Evolutionary conservation across 441 rosid species (phyloP).

Genomic region (Bruguiera hainesii): DNA sequence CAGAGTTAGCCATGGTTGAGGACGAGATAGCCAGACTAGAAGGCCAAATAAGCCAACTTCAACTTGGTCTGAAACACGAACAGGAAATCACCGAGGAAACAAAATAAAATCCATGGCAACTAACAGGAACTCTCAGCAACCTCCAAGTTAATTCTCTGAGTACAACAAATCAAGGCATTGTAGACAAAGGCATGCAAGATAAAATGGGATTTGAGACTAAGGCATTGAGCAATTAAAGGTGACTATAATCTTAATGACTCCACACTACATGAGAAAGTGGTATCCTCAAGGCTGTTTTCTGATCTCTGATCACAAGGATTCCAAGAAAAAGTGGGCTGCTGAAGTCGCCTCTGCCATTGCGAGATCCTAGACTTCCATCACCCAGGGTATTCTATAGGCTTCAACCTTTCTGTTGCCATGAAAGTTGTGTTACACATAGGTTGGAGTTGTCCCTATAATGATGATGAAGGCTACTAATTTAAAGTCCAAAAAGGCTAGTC

Average conservation of each 20-base stretch:
- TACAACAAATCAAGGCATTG: conserved; percentile 39
- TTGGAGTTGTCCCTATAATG: too few species aligned
- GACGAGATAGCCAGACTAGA: conserved; percentile 74
- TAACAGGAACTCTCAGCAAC: conserved; percentile 13
- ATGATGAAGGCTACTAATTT: background rate
- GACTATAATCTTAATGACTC: conserved; percentile 54
- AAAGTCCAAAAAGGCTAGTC: conserved; percentile 8
- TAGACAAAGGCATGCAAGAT: conserved; percentile 33
- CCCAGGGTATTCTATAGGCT: conserved; percentile 46
- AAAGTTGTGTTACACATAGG: background rate
- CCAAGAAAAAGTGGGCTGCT: conserved; percentile 36
- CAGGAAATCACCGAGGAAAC: conserved; percentile 45
- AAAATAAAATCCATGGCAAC: conserved; percentile 45
- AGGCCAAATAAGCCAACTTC: conserved; percentile 59
- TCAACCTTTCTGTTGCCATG: background rate
- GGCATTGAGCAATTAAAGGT: conserved; percentile 77
- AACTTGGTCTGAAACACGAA: conserved; percentile 52
- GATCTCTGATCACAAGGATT: conserved; percentile 45
- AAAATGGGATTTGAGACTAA: conserved; percentile 60
- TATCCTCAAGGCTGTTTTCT: conserved; percentile 26
- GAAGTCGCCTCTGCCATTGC: conserved; percentile 61
- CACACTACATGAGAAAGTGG: conserved; percentile 40
- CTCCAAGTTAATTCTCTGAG: conserved; percentile 23
- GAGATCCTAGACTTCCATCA: conserved; percentile 61
- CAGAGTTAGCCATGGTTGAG: conserved; percentile 74